Evolutionary conservation across 1,284 basidiomycete species (phyloP).

Genomic region (Boletus semigastroideus): DNA sequence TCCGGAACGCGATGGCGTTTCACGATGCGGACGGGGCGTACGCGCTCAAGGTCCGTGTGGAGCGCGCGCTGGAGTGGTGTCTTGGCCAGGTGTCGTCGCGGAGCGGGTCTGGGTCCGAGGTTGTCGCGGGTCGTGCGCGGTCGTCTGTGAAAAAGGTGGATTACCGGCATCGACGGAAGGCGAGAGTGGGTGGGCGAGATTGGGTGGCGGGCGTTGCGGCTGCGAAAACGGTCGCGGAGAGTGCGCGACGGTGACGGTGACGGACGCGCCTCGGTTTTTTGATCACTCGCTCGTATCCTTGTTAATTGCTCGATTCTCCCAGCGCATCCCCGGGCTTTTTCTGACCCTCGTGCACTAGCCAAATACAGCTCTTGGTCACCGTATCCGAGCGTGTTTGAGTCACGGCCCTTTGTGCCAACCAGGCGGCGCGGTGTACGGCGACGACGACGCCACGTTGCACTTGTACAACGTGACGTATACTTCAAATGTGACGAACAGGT

Average conservation of each 20-base stretch:
- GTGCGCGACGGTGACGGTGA: background rate
- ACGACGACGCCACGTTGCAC: no score
- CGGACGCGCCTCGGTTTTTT: background rate
- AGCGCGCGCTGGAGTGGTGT: constrained; percentile 69
- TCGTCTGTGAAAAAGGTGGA: constrained; percentile 9
- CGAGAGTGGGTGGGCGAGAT: constrained; percentile 7
- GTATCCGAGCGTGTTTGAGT: no score
- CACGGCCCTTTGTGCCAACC: no score
- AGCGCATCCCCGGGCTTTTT: background rate
- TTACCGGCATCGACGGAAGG: constrained; percentile 19
- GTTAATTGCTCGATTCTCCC: background rate
- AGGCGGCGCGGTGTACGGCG: no score
- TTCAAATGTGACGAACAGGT: no score
- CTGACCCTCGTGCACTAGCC: constrained; percentile 42
- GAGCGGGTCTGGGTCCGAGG: background rate
- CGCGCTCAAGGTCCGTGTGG: constrained; percentile 62
- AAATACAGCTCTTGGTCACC: constrained; percentile 22
- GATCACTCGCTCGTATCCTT: constrained; percentile 2
- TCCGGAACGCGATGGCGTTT: constrained; percentile 77
- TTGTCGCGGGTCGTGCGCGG: background rate
- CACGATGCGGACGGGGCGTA: constrained; percentile 53
- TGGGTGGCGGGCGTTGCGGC: constrained; percentile 23
- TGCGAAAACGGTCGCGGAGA: constrained; percentile 19
- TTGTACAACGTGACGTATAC: no score
- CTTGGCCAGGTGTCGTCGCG: constrained; percentile 43